Evolutionary conservation across 2,329 filamentous ascomycete genomes (phyloP).

Genomic region (Aspergillus sp.): DNA sequence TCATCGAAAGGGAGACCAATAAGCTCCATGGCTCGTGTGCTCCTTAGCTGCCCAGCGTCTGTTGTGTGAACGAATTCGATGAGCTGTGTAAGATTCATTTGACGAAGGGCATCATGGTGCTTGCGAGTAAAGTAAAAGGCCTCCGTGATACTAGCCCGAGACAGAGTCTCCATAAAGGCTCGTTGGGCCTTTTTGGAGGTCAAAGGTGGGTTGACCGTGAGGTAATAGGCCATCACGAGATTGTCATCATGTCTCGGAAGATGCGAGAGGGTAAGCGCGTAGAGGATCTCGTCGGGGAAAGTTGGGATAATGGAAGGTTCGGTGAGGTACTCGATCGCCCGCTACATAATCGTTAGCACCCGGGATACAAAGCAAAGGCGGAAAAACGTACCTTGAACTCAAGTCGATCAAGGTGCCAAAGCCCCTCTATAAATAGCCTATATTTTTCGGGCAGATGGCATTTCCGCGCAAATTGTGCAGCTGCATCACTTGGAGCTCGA

Average conservation of each 20-base stretch:
- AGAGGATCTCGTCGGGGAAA: slow-evolving; percentile 80
- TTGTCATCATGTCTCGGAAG: slow-evolving; percentile 60
- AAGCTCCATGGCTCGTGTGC: slow-evolving; percentile 65
- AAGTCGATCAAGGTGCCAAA: slow-evolving; percentile 76
- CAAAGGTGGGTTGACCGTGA: slow-evolving; percentile 72
- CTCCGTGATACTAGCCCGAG: slow-evolving; percentile 66
- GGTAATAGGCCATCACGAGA: slow-evolving; percentile 74
- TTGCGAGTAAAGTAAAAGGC: slow-evolving; percentile 72
- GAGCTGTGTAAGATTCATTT: slow-evolving; percentile 66
- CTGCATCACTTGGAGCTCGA: slow-evolving; percentile 53
- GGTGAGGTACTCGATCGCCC: slow-evolving; percentile 72
- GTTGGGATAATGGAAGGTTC: slow-evolving; percentile 78
- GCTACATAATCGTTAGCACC: slow-evolving; percentile 39
- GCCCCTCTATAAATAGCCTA: slow-evolving; percentile 74
- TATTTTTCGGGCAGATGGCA: slow-evolving; percentile 74
- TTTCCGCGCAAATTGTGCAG: slow-evolving; percentile 59
- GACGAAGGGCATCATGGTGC: slow-evolving; percentile 62
- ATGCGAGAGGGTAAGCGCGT: slow-evolving; percentile 61
- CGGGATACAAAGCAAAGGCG: background rate
- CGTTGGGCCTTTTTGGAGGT: slow-evolving; percentile 61
- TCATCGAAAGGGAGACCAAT: slow-evolving; percentile 70
- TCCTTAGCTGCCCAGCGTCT: slow-evolving; percentile 40
- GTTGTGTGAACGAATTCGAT: slow-evolving; percentile 58
- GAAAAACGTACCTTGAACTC: slow-evolving; percentile 59
- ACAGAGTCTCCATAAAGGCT: slow-evolving; percentile 68